Conservation (phyloP, 75 land plant genomes). For the Picea sitchensis region DNA sequence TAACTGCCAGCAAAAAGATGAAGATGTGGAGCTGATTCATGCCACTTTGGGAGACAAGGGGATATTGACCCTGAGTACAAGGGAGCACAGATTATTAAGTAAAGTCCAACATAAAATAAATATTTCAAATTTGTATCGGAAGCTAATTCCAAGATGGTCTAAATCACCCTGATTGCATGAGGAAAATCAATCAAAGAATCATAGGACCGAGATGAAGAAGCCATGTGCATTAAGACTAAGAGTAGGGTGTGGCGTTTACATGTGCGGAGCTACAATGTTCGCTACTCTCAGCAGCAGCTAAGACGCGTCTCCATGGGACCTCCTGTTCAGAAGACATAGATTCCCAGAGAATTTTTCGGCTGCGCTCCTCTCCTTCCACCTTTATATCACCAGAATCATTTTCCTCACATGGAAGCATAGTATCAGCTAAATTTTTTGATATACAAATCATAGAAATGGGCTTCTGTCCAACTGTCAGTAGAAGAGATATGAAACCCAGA, state of each 20-base stretch:
- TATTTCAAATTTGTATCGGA: neutral
- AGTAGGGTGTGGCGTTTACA: neutral
- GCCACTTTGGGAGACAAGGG: constrained; percentile 36
- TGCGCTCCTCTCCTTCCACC: neutral
- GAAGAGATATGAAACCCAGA: constrained; percentile 60
- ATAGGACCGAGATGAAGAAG: neutral
- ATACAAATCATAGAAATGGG: constrained; percentile 46
- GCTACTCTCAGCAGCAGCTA: neutral
- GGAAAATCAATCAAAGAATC: neutral
- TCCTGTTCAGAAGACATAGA: neutral
- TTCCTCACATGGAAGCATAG: constrained; percentile 44
- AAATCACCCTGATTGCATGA: neutral
- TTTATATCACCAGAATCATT: neutral
- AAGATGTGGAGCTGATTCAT: constrained; percentile 56
- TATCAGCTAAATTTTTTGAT: constrained; percentile 12
- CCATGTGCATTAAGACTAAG: neutral
- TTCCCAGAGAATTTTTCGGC: constrained; percentile 1
- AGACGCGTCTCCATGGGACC: constrained; percentile 2
- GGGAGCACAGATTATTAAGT: neutral
- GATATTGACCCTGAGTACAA: constrained; percentile 29
- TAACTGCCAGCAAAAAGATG: constrained; percentile 46
- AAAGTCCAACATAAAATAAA: neutral
- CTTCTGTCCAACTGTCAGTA: constrained; percentile 37
- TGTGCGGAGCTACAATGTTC: neutral
- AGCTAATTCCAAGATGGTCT: neutral